A percentile compares a stretch with the other conserved stretches of the same genome.
Conservation (phyloP, 257 asterid genomes). For the Nicotiana undulata region DNA sequence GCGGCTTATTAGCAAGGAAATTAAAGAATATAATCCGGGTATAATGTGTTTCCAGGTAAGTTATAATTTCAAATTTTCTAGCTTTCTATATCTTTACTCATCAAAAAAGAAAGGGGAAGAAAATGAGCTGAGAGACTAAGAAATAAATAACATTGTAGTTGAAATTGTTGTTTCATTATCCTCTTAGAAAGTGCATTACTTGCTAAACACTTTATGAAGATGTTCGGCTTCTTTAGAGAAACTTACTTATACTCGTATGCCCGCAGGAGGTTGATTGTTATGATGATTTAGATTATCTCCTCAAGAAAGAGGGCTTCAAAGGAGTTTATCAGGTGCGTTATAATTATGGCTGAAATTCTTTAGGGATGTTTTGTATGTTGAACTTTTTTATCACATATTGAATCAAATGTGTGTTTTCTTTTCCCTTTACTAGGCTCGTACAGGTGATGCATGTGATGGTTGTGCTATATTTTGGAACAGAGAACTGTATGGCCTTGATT, state of each 20-base stretch:
- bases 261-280: slow-evolving; percentile 82
- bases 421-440: slow-evolving; percentile 49
- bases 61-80: slow-evolving; percentile 7
- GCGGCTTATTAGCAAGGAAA: slow-evolving; percentile 47
- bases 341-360: not conserved
- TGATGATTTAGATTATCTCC: slow-evolving; percentile 50
- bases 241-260: slow-evolving; percentile 4
- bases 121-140: not conserved
- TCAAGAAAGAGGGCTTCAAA: slow-evolving; percentile 58
- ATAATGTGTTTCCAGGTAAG: slow-evolving; percentile 75
- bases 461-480: slow-evolving; percentile 79
- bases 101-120: not conserved
- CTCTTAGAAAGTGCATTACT: not conserved
- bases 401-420: not conserved
- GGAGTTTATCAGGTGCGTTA: slow-evolving; percentile 64
- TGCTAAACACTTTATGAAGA: not conserved
- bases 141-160: not conserved
- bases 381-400: not conserved
- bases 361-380: not conserved
- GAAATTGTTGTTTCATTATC: not conserved
- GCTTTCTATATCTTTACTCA: not conserved
- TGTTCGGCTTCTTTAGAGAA: not conserved
- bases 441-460: slow-evolving; percentile 76
- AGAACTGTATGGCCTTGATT: slow-evolving; percentile 44
- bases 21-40: slow-evolving; percentile 50